Evolutionary conservation across 345 rosid genomes (phyloP).

Genomic region (Dipteronia sinensis): DNA sequence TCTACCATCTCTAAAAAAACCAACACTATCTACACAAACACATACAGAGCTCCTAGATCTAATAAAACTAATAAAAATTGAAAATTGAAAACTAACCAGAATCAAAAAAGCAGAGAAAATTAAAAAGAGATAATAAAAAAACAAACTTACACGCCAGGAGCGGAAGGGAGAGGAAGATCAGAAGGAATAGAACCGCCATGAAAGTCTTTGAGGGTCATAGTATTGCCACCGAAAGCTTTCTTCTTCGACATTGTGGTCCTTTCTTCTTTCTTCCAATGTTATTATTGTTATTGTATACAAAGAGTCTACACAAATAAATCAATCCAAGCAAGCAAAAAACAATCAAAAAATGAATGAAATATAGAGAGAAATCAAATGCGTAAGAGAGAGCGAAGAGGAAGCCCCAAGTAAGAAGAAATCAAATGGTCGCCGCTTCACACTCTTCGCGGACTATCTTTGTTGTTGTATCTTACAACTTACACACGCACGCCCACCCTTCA

Average conservation of each 20-base stretch:
- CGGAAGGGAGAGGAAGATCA: constrained; percentile 88
- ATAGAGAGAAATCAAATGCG: background rate
- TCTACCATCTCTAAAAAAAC: constrained; percentile 12
- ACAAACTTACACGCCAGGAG: constrained; percentile 80
- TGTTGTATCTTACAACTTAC: no score
- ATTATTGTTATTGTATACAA: background rate
- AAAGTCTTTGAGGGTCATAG: constrained; percentile 91
- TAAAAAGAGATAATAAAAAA: background rate
- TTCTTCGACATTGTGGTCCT: constrained; percentile 72
- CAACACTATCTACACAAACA: background rate
- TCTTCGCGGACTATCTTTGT: no score
- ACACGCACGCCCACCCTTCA: no score
- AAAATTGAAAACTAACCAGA: constrained; percentile 10
- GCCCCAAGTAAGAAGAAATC: background rate
- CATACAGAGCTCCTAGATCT: constrained; percentile 21
- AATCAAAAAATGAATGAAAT: background rate
- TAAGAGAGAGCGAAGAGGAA: background rate
- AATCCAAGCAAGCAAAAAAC: background rate
- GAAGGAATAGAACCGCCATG: constrained; percentile 92
- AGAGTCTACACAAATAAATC: background rate
- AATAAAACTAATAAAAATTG: background rate
- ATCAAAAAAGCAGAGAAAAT: background rate
- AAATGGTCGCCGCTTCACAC: no score
- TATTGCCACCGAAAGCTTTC: constrained; percentile 64
- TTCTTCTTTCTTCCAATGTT: background rate